Base-by-base conservation (phyloP, 139 green algal genomes). In the Bryopsis sp. region DNA sequence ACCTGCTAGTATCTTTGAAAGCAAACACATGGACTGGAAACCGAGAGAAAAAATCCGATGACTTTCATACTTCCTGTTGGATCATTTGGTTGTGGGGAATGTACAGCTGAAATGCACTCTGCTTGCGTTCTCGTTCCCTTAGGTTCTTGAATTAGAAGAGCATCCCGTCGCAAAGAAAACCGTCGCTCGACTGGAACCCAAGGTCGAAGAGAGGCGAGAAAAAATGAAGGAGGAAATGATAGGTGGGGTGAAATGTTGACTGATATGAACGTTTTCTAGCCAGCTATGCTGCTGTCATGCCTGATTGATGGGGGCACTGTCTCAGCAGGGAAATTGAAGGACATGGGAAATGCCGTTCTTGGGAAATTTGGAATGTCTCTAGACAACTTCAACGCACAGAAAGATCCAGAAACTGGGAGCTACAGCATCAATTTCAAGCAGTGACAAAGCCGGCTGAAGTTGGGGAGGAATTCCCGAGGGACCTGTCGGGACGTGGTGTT, bases 331-430 rank as follows among this genome's bases (percentile, higher is more conserved):
- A 97, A 99, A 78, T 74, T 99, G 8, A 99, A 99, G 74, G 89
- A 97, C 3, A 75, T 98, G 43, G 93, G 93, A 35, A 97, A 98
- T 72, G 88, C 78, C 1, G 71, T 98, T n/a, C 74, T 98, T 22
- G 94, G 94, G 59, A 91, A 95, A 59, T 97, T 99, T 80, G 94
- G 94, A 1, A 74, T 99, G 72, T 89, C 74, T 0, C 35, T 96
- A 31, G 94, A 99, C 85, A 97, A 97, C 71, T 99, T 99, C 82
- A 94, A 97, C 68, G 85, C 92, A 22, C 85, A 90, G 47, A 86
- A 99, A 78, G 94, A 99, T 74, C 92, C 92, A 0, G 67, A 72
- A 34, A 96, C 87, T 3, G 94, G 94, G 4, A 78, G 77, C 2
- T 99, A 99, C 76, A 89, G 68, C 70, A 91, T 99, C 32, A 86